Percentiles rank a stretch among this genome's conserved stretches.
phyloP scores from a whole-genome alignment of 495 filamentous ascomycete species.

The Elasticomyces elasticus region DNA sequence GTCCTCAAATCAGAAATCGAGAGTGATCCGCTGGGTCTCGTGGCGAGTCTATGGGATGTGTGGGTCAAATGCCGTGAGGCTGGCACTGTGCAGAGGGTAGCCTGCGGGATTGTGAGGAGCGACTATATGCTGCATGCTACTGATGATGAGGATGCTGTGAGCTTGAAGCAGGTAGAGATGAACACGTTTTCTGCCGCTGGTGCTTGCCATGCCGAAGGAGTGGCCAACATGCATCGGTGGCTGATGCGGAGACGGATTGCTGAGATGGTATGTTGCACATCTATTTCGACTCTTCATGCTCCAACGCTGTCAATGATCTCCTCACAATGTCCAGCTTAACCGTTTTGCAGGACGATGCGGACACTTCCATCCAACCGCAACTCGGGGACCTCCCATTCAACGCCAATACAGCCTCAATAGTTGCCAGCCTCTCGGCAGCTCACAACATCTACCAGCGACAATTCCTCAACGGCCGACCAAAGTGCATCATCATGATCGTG shows the following conservation, averaged over 20 bases:
- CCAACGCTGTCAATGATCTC: not conserved
- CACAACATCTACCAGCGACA: slow-evolving; percentile 5
- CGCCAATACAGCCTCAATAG: slow-evolving; percentile 6
- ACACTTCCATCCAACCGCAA: not conserved
- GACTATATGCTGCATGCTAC: slow-evolving; percentile 24
- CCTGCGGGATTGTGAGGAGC: slow-evolving; percentile 17
- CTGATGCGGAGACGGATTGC: not conserved
- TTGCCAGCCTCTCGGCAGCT: slow-evolving; percentile 5
- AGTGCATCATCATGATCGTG: slow-evolving; percentile 21
- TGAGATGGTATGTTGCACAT: not conserved
- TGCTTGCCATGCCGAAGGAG: slow-evolving; percentile 17
- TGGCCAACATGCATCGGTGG: slow-evolving; percentile 19
- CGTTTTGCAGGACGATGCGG: not conserved
- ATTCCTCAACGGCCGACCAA: not conserved
- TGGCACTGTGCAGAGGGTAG: slow-evolving; percentile 12
- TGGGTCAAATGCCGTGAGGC: slow-evolving; percentile 9
- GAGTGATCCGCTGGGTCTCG: slow-evolving; percentile 1
- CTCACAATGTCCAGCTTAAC: not conserved
- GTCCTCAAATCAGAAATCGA: slow-evolving; percentile 9
- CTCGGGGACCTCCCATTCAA: slow-evolving; percentile 4
- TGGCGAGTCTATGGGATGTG: slow-evolving; percentile 19
- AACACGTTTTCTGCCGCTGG: slow-evolving; percentile 24
- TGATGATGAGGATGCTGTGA: not conserved
- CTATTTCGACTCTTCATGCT: not conserved
- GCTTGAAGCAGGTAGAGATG: slow-evolving; percentile 25